Evolutionary conservation across 768 basidiomycete genomes (phyloP), one percentile per base, ranked within the genome.

Genomic region (Xanthoconium stramineum): DNA sequence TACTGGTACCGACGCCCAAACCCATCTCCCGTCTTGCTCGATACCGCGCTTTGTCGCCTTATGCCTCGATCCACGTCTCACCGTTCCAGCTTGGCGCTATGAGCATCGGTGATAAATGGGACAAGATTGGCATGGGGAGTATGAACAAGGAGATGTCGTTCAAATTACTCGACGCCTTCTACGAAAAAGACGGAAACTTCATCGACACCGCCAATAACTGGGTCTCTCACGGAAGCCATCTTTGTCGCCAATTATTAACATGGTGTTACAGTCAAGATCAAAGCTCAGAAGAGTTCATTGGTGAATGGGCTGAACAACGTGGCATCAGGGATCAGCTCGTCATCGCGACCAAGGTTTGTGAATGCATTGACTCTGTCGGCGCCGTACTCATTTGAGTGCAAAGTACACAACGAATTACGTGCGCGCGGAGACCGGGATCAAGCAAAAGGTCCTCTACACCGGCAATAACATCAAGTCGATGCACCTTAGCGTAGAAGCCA

Each of bases 251-350:
- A n/a, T 15, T 12, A 12, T 30, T 5, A 17, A 39, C 1, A 15
- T 14, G 17, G 9, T 5, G 17, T 7, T 29, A 14, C n/a, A 80
- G 78, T 52, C 82, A 85, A 59, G 76, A 83, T 54, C 83, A 80
- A 56, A 63, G 75, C n/a, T 83, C 81, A 5, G 84, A 88, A 63
- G 58, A 60, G 50, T 77, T 79, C 61, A 72, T 81, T 19, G 80
- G 80, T 9, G 80, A 80, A 59, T 82, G 80, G 79, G 76, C 76
- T 63, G 73, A 76, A 56, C 47, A 59, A 30, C 69, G 78, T n/a
- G 71, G 69, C 0, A 72, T 75, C 52, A 70, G 80, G 38, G 77
- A 82, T 57, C 77, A 80, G 47, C 72, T 82, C n/a, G 69, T 80
- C 60, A 66, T 80, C 33, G 79, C 80, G 0, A 78, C 80, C 33